Evolutionary conservation across 306 rosid species (phyloP), one percentile per base, ranked within the genome.

Genomic region (Boehmeria nivea): DNA sequence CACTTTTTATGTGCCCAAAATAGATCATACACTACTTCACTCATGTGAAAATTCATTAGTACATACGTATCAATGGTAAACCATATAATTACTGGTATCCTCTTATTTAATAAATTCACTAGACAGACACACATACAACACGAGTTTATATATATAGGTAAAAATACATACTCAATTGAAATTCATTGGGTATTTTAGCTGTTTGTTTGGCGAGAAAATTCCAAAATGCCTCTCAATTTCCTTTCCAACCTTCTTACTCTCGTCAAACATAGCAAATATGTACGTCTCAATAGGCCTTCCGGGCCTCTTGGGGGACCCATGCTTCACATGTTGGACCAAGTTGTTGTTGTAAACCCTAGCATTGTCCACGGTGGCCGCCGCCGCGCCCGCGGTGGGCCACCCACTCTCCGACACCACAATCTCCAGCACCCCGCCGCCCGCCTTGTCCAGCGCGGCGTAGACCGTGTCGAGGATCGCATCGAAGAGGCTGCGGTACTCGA

Each of bases 371-470:
- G 71, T 47, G 8, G 69, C 27, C 1, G 3, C 59, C 5, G 26
- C n/a, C 2, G 40, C 63, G 8, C 71, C 74, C 1, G 38, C 57
- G 3, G 69, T 21, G 2, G 78, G 82, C 78, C 78, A 76, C 0
- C 82, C 82, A 24, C 59, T 76, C 61, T 76, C 78, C 1, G 72
- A 76, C 27, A 76, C 33, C 16, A 76, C 82, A 3, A 72, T 63
- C 24, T 38, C 59, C 43, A 76, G 3, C 6, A 21, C 21, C 11
- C 72, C 54, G n/a, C 75, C 75, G 7, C 64, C 51, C 6, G 4
- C 55, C 55, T 60, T 63, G 45, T 76, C 78, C 11, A 76, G 63
- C 1, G 75, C 72, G 3, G 63, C 54, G 16, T 72, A 71, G 23
- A 40, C 28, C n/a, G 69, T 44, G 37, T 76, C 81, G 16, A 76